Conservation (phyloP, 192 early-diverging fungal species). For the Backusella sp. region DNA sequence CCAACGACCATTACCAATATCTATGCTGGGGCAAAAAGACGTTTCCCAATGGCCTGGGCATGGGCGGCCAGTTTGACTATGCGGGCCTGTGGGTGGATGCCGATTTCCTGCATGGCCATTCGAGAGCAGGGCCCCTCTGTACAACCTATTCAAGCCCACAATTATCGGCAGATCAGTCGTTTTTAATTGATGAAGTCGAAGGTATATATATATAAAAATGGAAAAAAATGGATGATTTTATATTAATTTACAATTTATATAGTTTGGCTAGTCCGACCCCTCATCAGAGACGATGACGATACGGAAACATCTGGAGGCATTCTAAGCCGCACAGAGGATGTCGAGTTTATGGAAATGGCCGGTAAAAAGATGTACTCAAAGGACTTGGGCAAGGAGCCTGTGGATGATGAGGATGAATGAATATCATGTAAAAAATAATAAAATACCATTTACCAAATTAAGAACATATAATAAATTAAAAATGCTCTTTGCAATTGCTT, state of each 20-base stretch:
- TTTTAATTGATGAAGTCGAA: slow-evolving; percentile 67
- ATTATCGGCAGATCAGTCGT: slow-evolving; percentile 52
- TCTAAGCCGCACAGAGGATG: slow-evolving; percentile 64
- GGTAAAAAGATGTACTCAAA: slow-evolving; percentile 69
- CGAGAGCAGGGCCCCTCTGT: slow-evolving; percentile 54
- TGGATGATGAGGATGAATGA: slow-evolving; percentile 1
- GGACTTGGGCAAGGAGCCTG: slow-evolving; percentile 46
- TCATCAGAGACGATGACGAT: slow-evolving; percentile 41
- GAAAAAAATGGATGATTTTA: background rate
- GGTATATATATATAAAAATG: slow-evolving; percentile 42
- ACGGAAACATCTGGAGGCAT: slow-evolving; percentile 47
- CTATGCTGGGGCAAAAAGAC: slow-evolving; percentile 72
- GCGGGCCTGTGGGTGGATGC: slow-evolving; percentile 70
- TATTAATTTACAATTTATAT: background rate
- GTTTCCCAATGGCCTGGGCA: slow-evolving; percentile 70
- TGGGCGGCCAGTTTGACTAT: slow-evolving; percentile 75
- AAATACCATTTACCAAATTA: slow-evolving; percentile 8
- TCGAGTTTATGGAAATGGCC: slow-evolving; percentile 73
- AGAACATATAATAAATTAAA: slow-evolving; percentile 8
- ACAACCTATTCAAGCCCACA: slow-evolving; percentile 63
- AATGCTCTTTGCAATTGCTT: background rate
- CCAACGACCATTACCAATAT: slow-evolving; percentile 74
- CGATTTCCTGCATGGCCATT: slow-evolving; percentile 60
- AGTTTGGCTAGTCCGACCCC: slow-evolving; percentile 70
- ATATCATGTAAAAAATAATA: background rate